A percentile compares a stretch with the other conserved stretches of the same genome.
phyloP scores from a whole-genome alignment of 768 basidiomycete species.

The Lactifluus volemus region DNA sequence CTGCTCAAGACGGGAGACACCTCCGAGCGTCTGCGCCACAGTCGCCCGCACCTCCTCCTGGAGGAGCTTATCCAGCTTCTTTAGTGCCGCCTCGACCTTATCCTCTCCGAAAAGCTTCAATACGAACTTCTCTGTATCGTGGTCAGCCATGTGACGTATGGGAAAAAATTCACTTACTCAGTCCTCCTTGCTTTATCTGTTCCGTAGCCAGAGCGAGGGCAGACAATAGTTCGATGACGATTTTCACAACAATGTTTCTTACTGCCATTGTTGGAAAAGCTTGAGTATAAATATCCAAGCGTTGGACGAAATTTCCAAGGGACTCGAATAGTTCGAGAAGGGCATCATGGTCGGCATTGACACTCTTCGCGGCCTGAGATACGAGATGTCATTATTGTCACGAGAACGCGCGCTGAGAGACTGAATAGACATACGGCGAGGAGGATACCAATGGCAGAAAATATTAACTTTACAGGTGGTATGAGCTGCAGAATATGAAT shows the following conservation, averaged over 20 bases:
- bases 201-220: background rate
- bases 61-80: background rate
- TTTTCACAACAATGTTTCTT: background rate
- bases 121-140: background rate
- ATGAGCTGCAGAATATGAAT: too few relatives aligned
- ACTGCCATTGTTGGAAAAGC: background rate
- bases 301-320: too few relatives aligned
- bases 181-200: background rate
- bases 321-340: background rate
- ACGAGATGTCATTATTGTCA: background rate
- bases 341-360: background rate
- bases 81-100: background rate
- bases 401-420: too few relatives aligned
- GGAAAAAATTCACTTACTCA: background rate
- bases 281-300: background rate
- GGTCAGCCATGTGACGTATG: background rate
- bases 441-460: background rate
- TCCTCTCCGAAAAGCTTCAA: background rate
- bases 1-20: background rate
- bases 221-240: background rate
- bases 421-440: background rate
- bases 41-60: background rate
- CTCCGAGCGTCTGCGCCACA: background rate
- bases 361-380: background rate
- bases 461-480: background rate